These are phyloP conservation scores for Phytophthora citricola DNA, from an alignment of 352 stramenopile species.

Conservation along the genomic window DNA sequence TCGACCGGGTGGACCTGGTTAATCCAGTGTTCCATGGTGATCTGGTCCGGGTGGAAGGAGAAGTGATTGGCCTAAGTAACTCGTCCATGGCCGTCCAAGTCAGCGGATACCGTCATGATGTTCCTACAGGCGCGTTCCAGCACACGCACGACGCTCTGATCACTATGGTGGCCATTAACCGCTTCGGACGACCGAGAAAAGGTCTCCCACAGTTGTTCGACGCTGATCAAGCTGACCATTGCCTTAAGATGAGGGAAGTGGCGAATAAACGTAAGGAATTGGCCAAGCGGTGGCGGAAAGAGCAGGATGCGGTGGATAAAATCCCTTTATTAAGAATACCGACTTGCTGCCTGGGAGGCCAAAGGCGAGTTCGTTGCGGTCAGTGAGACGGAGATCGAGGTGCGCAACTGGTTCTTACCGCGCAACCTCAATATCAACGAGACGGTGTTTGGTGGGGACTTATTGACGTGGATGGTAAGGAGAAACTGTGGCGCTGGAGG, in stretches of 20 bases:
- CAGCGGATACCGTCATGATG: constrained; percentile 56
- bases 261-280: constrained; percentile 49
- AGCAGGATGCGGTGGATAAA: constrained; percentile 54
- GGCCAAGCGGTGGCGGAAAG: constrained; percentile 45
- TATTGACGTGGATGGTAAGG: constrained; percentile 67
- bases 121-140: constrained; percentile 43
- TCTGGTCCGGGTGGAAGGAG: constrained; percentile 56
- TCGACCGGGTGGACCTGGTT: constrained; percentile 62
- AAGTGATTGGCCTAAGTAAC: constrained; percentile 55
- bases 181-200: constrained; percentile 47
- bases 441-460: constrained; percentile 71
- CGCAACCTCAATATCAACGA: constrained; percentile 78
- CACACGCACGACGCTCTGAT: constrained; percentile 68
- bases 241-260: constrained; percentile 49
- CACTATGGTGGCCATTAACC: constrained; percentile 72
- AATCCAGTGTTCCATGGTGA: constrained; percentile 67
- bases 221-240: constrained; percentile 45
- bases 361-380: constrained; percentile 56
- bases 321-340: constrained; percentile 42
- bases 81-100: constrained; percentile 67
- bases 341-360: constrained; percentile 44
- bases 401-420: constrained; percentile 76
- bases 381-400: constrained; percentile 67
- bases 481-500: background rate
- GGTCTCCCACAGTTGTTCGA: constrained; percentile 56